Conservation (phyloP, 345 rosid genomes). For the Adansonia digitata region DNA sequence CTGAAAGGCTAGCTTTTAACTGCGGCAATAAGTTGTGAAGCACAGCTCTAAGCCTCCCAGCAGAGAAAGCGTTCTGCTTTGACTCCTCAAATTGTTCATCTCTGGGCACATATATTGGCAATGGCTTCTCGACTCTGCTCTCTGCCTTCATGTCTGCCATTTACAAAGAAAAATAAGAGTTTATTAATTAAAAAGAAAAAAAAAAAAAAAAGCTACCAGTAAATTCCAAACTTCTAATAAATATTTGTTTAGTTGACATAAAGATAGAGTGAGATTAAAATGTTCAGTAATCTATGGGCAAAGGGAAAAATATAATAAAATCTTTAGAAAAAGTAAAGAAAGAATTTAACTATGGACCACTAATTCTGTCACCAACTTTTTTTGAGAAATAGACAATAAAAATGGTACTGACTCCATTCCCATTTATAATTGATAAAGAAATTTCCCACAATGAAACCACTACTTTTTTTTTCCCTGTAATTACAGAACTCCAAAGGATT, state of each 20-base stretch:
- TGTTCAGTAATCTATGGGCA: neutral
- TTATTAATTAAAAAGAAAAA: too few relatives aligned
- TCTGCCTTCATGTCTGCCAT: constrained; percentile 59
- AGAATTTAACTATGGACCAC: neutral
- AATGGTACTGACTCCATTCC: neutral
- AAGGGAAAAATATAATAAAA: neutral
- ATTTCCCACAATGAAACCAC: neutral
- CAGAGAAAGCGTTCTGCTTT: constrained; percentile 54
- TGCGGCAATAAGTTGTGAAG: constrained; percentile 77
- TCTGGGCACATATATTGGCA: constrained; percentile 85
- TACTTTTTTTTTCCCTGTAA: neutral
- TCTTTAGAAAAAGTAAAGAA: neutral
- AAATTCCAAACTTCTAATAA: neutral
- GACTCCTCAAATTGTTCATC: constrained; percentile 93
- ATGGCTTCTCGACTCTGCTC: constrained; percentile 88
- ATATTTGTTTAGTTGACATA: neutral
- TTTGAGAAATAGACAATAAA: neutral
- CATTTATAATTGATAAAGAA: neutral
- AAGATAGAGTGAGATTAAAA: neutral
- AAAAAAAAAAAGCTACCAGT: too few relatives aligned
- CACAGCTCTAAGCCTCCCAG: constrained; percentile 71
- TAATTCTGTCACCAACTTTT: neutral
- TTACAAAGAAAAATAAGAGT: neutral
- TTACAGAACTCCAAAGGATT: neutral
- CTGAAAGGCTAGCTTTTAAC: constrained; percentile 73